Percentiles rank a stretch among this genome's conserved stretches.
These are phyloP conservation scores for Bipolaris victoriae DNA, from an alignment of 2,329 filamentous ascomycete species.

Conservation along the genomic window DNA sequence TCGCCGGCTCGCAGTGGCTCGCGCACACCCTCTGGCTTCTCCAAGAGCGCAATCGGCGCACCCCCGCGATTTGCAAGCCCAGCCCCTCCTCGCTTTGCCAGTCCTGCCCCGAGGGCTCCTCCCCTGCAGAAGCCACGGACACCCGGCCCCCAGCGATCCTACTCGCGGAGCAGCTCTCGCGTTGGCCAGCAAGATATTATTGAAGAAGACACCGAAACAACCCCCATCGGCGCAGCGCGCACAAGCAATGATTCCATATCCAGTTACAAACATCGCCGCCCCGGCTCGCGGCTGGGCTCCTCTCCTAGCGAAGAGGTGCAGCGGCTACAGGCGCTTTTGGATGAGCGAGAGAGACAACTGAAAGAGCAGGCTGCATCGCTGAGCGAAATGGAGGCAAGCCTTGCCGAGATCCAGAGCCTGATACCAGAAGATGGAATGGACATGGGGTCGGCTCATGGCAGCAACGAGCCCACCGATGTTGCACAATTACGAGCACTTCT, in stretches of 20 bases:
- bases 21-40: constrained; percentile 60
- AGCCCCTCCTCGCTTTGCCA: constrained; percentile 65
- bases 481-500: constrained; percentile 79
- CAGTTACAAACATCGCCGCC: constrained; percentile 50
- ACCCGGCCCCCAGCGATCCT: constrained; percentile 52
- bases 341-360: constrained; percentile 86
- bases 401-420: constrained; percentile 79
- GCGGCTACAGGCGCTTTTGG: constrained; percentile 73
- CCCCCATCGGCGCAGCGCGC: constrained; percentile 60
- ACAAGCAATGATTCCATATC: constrained; percentile 59
- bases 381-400: constrained; percentile 85
- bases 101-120: constrained; percentile 64
- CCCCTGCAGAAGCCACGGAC: constrained; percentile 54
- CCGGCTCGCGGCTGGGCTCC: constrained; percentile 40
- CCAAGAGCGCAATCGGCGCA: constrained; percentile 60
- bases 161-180: constrained; percentile 56
- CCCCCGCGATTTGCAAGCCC: constrained; percentile 67
- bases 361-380: constrained; percentile 83
- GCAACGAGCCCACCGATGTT: constrained; percentile 66
- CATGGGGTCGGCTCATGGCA: constrained; percentile 54
- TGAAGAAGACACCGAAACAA: constrained; percentile 51
- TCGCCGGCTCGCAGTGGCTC: constrained; percentile 61
- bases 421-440: constrained; percentile 63
- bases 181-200: constrained; percentile 52
- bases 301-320: constrained; percentile 70